phyloP scores from a whole-genome alignment of 805 yeast genomes.

The Torulaspora maleeae region DNA sequence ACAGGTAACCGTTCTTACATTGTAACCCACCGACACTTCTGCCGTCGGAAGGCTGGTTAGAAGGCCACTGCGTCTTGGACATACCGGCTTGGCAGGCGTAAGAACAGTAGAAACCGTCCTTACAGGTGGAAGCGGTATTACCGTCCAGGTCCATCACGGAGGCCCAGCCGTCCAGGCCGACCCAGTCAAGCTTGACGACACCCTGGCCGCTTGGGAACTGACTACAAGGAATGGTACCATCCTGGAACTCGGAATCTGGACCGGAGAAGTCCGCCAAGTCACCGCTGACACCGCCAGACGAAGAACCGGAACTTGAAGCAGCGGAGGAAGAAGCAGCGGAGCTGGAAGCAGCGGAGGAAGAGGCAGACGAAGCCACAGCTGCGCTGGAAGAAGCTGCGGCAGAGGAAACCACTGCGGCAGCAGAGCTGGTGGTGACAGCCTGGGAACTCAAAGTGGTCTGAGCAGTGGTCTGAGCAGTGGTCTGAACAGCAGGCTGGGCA shows the following conservation, averaged over 20 bases:
- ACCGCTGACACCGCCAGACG: slow-evolving; percentile 43
- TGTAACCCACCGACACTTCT: slow-evolving; percentile 67
- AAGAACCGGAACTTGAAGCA: slow-evolving; percentile 25
- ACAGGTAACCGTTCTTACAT: slow-evolving; percentile 59
- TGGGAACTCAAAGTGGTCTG: slow-evolving; percentile 18
- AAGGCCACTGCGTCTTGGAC: slow-evolving; percentile 80
- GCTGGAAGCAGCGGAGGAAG: slow-evolving; percentile 12
- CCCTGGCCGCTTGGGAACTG: slow-evolving; percentile 64
- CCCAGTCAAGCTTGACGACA: slow-evolving; percentile 55
- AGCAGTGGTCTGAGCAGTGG: slow-evolving; percentile 4
- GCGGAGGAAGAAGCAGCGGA: neutral
- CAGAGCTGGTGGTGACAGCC: slow-evolving; percentile 22
- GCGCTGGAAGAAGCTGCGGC: slow-evolving; percentile 7
- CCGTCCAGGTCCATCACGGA: slow-evolving; percentile 58
- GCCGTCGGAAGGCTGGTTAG: slow-evolving; percentile 60
- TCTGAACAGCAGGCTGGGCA: slow-evolving; percentile 8
- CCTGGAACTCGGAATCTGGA: slow-evolving; percentile 54
- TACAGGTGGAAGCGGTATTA: slow-evolving; percentile 56
- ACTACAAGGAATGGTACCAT: slow-evolving; percentile 62
- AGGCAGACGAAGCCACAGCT: slow-evolving; percentile 12
- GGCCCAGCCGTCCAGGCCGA: slow-evolving; percentile 47
- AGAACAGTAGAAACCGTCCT: slow-evolving; percentile 67
- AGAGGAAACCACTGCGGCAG: slow-evolving; percentile 7
- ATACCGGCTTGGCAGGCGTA: slow-evolving; percentile 76
- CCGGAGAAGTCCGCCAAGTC: slow-evolving; percentile 46